phyloP scores from a whole-genome alignment of 805 yeast species.

The Saccharomycopsis sp. region DNA sequence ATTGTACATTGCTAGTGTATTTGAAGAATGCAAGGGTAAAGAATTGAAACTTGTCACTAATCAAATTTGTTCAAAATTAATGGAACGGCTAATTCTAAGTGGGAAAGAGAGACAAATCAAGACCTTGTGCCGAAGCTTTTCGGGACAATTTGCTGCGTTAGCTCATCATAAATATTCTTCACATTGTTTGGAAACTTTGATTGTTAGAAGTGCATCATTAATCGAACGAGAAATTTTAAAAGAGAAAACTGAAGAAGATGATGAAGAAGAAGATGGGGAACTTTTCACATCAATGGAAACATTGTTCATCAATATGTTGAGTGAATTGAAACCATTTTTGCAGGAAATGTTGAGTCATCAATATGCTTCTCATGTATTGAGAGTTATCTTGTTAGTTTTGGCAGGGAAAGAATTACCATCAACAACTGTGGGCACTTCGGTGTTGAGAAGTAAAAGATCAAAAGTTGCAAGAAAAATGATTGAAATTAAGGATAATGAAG shows the following conservation, averaged over 20 bases:
- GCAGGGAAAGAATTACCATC: conserved; percentile 78
- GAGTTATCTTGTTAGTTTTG: conserved; percentile 62
- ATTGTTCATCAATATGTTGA: conserved; percentile 54
- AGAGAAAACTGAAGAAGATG: conserved; percentile 31
- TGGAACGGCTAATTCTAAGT: conserved; percentile 75
- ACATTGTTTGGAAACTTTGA: conserved; percentile 83
- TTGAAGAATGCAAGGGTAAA: conserved; percentile 82
- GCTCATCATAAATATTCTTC: conserved; percentile 88
- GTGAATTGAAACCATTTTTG: conserved; percentile 57
- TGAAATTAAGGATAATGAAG: conserved; percentile 73
- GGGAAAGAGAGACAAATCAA: conserved; percentile 62
- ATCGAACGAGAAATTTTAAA: conserved; percentile 65
- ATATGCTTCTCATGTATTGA: conserved; percentile 83
- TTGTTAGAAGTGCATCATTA: conserved; percentile 66
- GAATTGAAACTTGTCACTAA: conserved; percentile 89
- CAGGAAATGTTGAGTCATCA: conserved; percentile 59
- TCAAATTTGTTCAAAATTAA: conserved; percentile 87
- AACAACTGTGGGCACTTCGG: conserved; percentile 57
- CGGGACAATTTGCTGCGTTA: conserved; percentile 67
- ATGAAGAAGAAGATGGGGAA: conserved; percentile 29
- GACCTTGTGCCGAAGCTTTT: conserved; percentile 56
- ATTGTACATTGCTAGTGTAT: conserved; percentile 67
- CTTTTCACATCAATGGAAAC: conserved; percentile 55
- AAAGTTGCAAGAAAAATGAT: conserved; percentile 91
- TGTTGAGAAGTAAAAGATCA: conserved; percentile 74